Percentiles rank a stretch among this genome's conserved stretches.
Conservation (phyloP, 345 rosid species). For the Passiflora organensis region DNA sequence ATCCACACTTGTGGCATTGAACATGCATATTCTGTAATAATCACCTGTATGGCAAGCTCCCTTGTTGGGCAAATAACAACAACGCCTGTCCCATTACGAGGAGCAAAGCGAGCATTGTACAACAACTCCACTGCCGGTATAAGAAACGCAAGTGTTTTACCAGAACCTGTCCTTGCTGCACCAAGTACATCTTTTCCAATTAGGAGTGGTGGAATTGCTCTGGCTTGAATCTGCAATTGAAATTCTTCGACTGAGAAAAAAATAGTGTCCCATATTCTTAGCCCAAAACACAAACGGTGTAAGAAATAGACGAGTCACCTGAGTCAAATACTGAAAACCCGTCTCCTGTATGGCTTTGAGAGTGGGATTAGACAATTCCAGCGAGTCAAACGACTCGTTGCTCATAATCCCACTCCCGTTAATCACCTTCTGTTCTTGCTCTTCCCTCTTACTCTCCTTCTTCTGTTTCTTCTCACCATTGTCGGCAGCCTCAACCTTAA, state of each 20-base stretch:
- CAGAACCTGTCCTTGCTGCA: slow-evolving; percentile 98
- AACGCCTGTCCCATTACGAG: slow-evolving; percentile 82
- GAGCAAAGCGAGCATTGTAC: slow-evolving; percentile 52
- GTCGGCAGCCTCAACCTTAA: no score
- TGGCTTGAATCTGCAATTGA: slow-evolving; percentile 74
- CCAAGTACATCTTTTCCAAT: slow-evolving; percentile 94
- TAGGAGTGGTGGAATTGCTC: slow-evolving; percentile 70
- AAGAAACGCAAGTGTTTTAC: slow-evolving; percentile 91
- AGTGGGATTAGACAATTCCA: slow-evolving; percentile 66
- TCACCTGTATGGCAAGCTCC: slow-evolving; percentile 97
- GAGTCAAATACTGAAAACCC: slow-evolving; percentile 80
- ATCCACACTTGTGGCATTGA: no score
- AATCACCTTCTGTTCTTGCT: slow-evolving; percentile 20
- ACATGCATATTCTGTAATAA: background rate
- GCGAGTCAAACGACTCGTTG: slow-evolving; percentile 56
- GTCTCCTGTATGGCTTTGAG: slow-evolving; percentile 60
- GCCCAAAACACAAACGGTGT: background rate
- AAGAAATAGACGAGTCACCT: slow-evolving; percentile 32
- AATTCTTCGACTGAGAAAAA: slow-evolving; percentile 6
- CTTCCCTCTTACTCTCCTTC: slow-evolving; percentile 15
- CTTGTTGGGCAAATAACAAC: slow-evolving; percentile 93
- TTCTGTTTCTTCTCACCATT: slow-evolving; percentile 18
- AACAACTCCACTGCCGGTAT: slow-evolving; percentile 88
- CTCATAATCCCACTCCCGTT: slow-evolving; percentile 75
- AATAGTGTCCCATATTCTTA: background rate